Base-by-base conservation (phyloP, 192 early-diverging fungal species). In the Mortierella antarctica region DNA sequence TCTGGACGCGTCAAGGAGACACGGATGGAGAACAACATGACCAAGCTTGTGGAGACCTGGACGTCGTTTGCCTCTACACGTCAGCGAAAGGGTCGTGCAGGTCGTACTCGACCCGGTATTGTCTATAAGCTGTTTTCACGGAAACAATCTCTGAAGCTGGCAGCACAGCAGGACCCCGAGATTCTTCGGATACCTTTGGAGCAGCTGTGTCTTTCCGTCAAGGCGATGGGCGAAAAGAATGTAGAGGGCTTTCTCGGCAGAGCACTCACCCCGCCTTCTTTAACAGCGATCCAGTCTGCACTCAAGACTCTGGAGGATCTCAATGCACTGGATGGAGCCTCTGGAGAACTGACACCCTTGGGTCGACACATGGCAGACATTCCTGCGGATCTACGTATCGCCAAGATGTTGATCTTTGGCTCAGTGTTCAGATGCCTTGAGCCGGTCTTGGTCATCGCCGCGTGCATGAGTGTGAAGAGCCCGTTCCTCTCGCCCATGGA, bases 131-230 rank as follows among this genome's bases (percentile, higher is more conserved):
- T 97, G 42, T 92, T 91, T 65, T 83, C 90, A 1, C 86, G 85
- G 7, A 80, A 72, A 18, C 77, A 80, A 39, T 80, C 77, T n/a
- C 62, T 71, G 47, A 80, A 80, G 8, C 42, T 86, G 45, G 91
- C 93, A 87, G 85, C 88, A 21, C 85, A 93, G 21, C 82, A 88
- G 11, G 87, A 86, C 42, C 95, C 95, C 12, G 96, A 97, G 82
- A 90, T 97, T 40, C 65, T 92, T 42, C 85, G 95, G 14, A 85
- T 90, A 47, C 94, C 96, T n/a, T 75, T 97, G 9, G 93, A 96
- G 62, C 94, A 96, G 57, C 86, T 96, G 14, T 95, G 94, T 49
- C 69, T 94, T 57, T 87, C 88, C 9, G 85, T 89, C 41, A 93
- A 92, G 65, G 87, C 88, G 20, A 89, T 92, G 83, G 93, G 87